Conservation (phyloP, 2,329 filamentous ascomycete genomes). For the Thielaviopsis populi region DNA sequence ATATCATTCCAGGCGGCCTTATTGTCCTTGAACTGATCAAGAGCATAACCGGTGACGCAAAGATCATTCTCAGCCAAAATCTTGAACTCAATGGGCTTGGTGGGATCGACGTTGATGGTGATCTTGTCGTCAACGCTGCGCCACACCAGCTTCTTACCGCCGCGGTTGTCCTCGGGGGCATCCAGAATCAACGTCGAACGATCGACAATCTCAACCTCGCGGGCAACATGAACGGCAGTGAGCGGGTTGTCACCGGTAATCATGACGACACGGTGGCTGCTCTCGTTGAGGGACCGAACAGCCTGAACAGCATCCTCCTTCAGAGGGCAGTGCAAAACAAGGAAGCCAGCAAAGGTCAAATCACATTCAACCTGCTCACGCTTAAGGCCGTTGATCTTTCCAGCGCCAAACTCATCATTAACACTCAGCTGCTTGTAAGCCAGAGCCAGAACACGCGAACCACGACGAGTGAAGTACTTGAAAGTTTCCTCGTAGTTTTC, state of each 20-base stretch:
- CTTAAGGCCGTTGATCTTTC: slow-evolving; percentile 83
- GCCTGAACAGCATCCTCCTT: slow-evolving; percentile 93
- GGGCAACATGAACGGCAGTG: slow-evolving; percentile 88
- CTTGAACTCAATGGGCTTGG: slow-evolving; percentile 61
- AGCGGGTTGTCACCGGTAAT: slow-evolving; percentile 97
- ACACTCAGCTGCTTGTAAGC: slow-evolving; percentile 82
- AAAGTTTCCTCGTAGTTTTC: slow-evolving; percentile 91
- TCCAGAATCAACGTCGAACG: slow-evolving; percentile 89
- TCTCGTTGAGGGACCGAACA: slow-evolving; percentile 95
- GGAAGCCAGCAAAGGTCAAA: slow-evolving; percentile 81
- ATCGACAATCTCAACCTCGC: slow-evolving; percentile 93
- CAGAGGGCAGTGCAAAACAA: slow-evolving; percentile 86
- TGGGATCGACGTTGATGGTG: slow-evolving; percentile 72
- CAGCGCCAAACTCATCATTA: slow-evolving; percentile 66
- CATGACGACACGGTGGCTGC: slow-evolving; percentile 96
- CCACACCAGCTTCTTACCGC: slow-evolving; percentile 76
- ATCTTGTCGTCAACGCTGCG: slow-evolving; percentile 84
- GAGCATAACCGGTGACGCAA: slow-evolving; percentile 87
- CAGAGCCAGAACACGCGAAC: slow-evolving; percentile 82
- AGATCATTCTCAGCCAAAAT: slow-evolving; percentile 80
- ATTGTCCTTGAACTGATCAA: slow-evolving; percentile 66
- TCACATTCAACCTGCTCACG: slow-evolving; percentile 80
- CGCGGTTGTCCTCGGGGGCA: slow-evolving; percentile 76
- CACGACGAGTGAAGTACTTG: slow-evolving; percentile 94
- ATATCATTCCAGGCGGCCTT: slow-evolving; percentile 62